phyloP scores from a whole-genome alignment of 768 basidiomycete genomes.

The Artomyces pyxidatus region DNA sequence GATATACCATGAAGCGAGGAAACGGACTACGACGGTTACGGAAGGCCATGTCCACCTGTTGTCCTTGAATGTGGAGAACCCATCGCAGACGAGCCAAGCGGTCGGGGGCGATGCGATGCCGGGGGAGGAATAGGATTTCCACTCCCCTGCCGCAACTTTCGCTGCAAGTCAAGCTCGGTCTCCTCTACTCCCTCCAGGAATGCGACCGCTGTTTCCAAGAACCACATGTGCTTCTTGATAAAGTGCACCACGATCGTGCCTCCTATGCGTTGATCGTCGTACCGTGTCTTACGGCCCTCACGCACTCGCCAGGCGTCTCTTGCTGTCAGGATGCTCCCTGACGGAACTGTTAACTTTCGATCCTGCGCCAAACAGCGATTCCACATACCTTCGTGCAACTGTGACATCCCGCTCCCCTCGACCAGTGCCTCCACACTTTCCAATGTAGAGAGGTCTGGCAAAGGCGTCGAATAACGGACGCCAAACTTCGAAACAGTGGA shows the following conservation, averaged over 20 bases:
- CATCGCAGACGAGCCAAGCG: constrained; percentile 3
- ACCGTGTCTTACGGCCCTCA: constrained; percentile 60
- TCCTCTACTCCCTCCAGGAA: constrained; percentile 74
- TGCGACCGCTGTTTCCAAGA: constrained; percentile 85
- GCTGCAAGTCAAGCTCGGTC: constrained; percentile 35
- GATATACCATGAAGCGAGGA: too few relatives aligned
- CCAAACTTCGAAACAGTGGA: constrained; percentile 88
- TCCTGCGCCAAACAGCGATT: constrained; percentile 1
- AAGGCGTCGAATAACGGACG: constrained; percentile 61
- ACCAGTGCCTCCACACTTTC: constrained; percentile 88
- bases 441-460: constrained; percentile 50
- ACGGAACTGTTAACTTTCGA: neutral
- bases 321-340: constrained; percentile 51
- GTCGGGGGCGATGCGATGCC: too few relatives aligned
- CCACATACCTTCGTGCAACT: constrained; percentile 50
- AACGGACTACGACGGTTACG: too few relatives aligned
- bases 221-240: constrained; percentile 97
- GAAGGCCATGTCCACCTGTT: neutral
- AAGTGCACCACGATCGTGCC: constrained; percentile 96
- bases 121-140: too few relatives aligned
- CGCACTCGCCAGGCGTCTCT: constrained; percentile 64
- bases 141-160: constrained; percentile 4
- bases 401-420: constrained; percentile 84
- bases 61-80: neutral
- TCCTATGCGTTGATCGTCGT: constrained; percentile 66